Conservation (phyloP, 352 stramenopile genomes). For the Halophytophthora polymorphica region DNA sequence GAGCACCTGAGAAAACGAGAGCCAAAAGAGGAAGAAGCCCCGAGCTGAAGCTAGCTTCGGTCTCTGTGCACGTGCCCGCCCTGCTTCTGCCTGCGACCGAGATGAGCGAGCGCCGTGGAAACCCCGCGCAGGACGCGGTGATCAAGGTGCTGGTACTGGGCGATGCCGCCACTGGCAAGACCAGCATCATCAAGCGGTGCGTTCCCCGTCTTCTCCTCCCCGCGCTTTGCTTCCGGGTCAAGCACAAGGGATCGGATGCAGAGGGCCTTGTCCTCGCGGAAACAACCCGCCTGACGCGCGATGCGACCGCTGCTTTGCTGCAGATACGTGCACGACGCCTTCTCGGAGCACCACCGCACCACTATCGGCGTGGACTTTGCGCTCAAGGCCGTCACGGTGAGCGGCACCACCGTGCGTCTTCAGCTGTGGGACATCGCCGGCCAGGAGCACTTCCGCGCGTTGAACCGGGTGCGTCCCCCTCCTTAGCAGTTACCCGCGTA, state of each 20-base stretch:
- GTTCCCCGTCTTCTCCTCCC: conserved; percentile 7
- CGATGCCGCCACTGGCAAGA: conserved; percentile 90
- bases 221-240: not conserved
- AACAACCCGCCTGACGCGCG: not conserved
- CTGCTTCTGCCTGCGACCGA: too few species aligned
- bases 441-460: conserved; percentile 92
- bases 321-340: conserved; percentile 89
- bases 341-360: conserved; percentile 91
- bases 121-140: conserved; percentile 82
- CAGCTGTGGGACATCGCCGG: conserved; percentile 95
- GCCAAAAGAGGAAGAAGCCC: too few species aligned
- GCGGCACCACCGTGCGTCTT: conserved; percentile 84
- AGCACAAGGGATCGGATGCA: not conserved
- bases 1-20: too few species aligned
- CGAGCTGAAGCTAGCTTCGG: too few species aligned
- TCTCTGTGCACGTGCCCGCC: too few species aligned
- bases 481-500: too few species aligned
- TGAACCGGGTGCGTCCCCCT: conserved; percentile 68
- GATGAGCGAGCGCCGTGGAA: conserved; percentile 71
- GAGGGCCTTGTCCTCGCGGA: not conserved
- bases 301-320: not conserved
- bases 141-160: conserved; percentile 92
- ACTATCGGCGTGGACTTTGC: conserved; percentile 93
- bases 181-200: conserved; percentile 91
- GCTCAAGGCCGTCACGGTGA: conserved; percentile 87